Percentiles rank a stretch among this genome's conserved stretches.
Conservation (phyloP, 169 alveolate species). For the Babesia bovis region DNA sequence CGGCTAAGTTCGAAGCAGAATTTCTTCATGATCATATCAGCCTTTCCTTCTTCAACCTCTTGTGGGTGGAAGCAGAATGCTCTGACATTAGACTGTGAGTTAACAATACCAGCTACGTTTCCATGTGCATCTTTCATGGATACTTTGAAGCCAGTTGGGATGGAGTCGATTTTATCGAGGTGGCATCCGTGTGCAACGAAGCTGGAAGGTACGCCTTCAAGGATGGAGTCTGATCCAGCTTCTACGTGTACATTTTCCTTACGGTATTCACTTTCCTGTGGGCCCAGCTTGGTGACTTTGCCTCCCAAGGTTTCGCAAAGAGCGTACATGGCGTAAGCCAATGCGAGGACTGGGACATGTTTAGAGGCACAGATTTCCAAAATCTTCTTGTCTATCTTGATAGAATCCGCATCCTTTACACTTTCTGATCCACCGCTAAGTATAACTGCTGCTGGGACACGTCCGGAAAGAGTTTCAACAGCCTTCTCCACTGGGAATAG, state of each 20-base stretch:
- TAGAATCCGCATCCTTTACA: constrained; percentile 60
- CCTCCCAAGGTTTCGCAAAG: constrained; percentile 67
- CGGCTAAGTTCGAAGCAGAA: constrained; percentile 72
- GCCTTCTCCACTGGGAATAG: constrained; percentile 63
- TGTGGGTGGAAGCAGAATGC: constrained; percentile 77
- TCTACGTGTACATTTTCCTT: constrained; percentile 24
- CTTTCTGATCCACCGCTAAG: constrained; percentile 75
- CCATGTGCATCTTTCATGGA: constrained; percentile 60
- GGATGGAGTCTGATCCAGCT: constrained; percentile 32
- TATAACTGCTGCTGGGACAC: constrained; percentile 72
- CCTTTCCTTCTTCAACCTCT: constrained; percentile 65
- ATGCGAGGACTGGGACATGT: constrained; percentile 71
- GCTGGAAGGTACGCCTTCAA: constrained; percentile 46
- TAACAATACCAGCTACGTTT: constrained; percentile 49
- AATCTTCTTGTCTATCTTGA: constrained; percentile 52
- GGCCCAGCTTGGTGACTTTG: constrained; percentile 42
- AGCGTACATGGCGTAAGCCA: constrained; percentile 75
- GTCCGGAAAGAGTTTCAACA: constrained; percentile 38
- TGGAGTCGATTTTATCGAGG: constrained; percentile 54
- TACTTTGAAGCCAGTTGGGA: constrained; percentile 68
- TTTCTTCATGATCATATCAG: constrained; percentile 62
- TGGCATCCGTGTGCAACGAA: constrained; percentile 67
- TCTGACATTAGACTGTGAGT: constrained; percentile 54
- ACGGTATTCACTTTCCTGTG: constrained; percentile 66
- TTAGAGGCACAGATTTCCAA: constrained; percentile 53